phyloP scores from a whole-genome alignment of 345 rosid genomes.

The Hibiscus syriacus region DNA sequence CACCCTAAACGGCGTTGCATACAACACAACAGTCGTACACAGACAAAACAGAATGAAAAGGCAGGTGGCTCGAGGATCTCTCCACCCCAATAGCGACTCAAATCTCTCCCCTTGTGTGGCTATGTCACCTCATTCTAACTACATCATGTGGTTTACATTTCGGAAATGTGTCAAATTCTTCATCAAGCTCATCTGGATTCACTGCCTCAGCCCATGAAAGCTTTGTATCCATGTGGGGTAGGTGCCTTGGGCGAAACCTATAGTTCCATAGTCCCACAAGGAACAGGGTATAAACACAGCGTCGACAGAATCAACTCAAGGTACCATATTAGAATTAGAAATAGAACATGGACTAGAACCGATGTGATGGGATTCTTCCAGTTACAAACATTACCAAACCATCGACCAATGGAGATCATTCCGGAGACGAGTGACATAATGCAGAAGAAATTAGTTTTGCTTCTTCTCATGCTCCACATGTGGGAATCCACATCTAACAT shows the following conservation, averaged over 20 bases:
- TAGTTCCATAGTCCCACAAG: constrained; percentile 74
- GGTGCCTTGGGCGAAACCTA: constrained; percentile 63
- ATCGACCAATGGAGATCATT: too few species aligned
- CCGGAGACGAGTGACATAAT: too few species aligned
- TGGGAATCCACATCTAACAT: too few species aligned
- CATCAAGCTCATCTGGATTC: constrained; percentile 69
- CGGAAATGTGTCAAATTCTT: constrained; percentile 80
- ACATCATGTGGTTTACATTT: constrained; percentile 50
- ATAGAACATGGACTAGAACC: constrained; percentile 55
- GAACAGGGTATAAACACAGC: constrained; percentile 61
- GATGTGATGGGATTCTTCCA: constrained; percentile 42
- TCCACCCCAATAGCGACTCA: constrained; percentile 63
- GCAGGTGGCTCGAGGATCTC: constrained; percentile 78
- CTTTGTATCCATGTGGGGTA: constrained; percentile 72
- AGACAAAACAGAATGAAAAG: constrained; percentile 65
- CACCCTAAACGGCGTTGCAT: constrained; percentile 54
- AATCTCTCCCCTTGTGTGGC: constrained; percentile 87
- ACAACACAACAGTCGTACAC: constrained; percentile 60
- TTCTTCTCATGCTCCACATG: too few species aligned
- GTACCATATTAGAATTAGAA: constrained; percentile 59
- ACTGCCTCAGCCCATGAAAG: constrained; percentile 75
- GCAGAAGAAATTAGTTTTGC: too few species aligned
- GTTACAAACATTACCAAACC: too few species aligned
- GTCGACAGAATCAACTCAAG: constrained; percentile 72
- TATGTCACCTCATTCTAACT: constrained; percentile 68